Evolutionary conservation across 2,329 filamentous ascomycete species (phyloP).

Genomic region (Escovopsis weberi): DNA sequence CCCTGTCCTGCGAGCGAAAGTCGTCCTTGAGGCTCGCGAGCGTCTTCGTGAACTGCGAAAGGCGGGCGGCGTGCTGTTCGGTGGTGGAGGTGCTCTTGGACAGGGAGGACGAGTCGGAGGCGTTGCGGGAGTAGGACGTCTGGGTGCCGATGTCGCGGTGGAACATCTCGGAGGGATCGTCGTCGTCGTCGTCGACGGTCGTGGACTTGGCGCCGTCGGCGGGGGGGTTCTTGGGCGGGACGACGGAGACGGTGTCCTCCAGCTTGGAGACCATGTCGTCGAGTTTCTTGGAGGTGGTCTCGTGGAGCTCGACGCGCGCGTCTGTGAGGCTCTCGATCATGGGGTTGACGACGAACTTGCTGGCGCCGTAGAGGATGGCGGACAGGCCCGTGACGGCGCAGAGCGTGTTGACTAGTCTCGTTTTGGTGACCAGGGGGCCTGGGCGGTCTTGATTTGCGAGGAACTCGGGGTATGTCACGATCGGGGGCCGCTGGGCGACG

Average conservation of each 20-base stretch:
- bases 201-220: slow-evolving; percentile 15
- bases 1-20: slow-evolving; percentile 29
- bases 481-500: slow-evolving; percentile 30
- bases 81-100: slow-evolving; percentile 13
- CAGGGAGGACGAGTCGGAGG: slow-evolving; percentile 8
- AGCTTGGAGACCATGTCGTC: slow-evolving; percentile 33
- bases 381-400: slow-evolving; percentile 43
- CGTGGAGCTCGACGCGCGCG: slow-evolving; percentile 38
- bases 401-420: slow-evolving; percentile 42
- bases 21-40: slow-evolving; percentile 29
- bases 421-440: slow-evolving; percentile 47
- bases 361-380: slow-evolving; percentile 55
- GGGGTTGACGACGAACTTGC: slow-evolving; percentile 52
- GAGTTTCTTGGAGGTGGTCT: slow-evolving; percentile 31
- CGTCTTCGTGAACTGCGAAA: slow-evolving; percentile 28
- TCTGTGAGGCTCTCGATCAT: slow-evolving; percentile 39
- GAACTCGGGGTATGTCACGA: slow-evolving; percentile 59
- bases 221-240: slow-evolving; percentile 28
- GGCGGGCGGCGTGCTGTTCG: slow-evolving; percentile 25
- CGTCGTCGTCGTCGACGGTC: slow-evolving; percentile 26
- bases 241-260: slow-evolving; percentile 43
- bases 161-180: slow-evolving; percentile 64
- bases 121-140: slow-evolving; percentile 33
- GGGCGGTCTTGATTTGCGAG: slow-evolving; percentile 41
- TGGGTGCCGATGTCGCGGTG: slow-evolving; percentile 71